Evolutionary conservation across 2,329 filamentous ascomycete genomes (phyloP), one percentile per base, ranked within the genome.

Genomic region (Pestalotiopsis sp.): DNA sequence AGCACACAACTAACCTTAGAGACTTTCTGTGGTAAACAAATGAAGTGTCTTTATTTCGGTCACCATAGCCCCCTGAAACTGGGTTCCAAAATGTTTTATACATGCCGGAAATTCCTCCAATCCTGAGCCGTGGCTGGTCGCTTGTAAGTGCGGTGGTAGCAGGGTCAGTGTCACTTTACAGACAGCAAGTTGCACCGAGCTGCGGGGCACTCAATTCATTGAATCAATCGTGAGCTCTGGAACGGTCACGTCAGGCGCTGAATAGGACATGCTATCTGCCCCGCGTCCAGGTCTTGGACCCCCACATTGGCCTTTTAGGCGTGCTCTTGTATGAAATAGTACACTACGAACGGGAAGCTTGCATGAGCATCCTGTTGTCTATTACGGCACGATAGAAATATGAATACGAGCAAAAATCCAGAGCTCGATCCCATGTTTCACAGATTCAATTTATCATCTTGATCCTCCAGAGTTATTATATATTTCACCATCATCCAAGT

Each of bases 61-160:
- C 17, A 3, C 5, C 1, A 61, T 13, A 2, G 12, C 14, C 23
- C 31, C 59, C 27, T 38, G 59, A 23, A 23, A 11, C 2, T 12
- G 38, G 61, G 40, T 49, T 49, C 45, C 40, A 64, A 14, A 27
- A 12, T 31, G 61, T 41, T 45, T 49, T 64, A 64, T 64, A 49
- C 23, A 64, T 23, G 20, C n/a, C 36, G n/a, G 27, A 23, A 64
- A 23, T 64, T 64, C 61, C 61, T 64, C 61, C 61, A 64, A 64
- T 64, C 61, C 61, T 31, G 61, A 27, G 12, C 25, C 59, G n/a
- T 31, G 38, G 61, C 20, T 49, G 3, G 38, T 45, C 61, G 61
- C 61, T 52, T 64, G 38, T 45, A 64, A 38, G n/a, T 41, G 36
- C 25, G 38, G 38, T 36, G 49, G 45, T n/a, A n/a, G 45, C 17